Conservation (phyloP, 2,329 filamentous ascomycete genomes). For the Colletotrichum costaricense region DNA sequence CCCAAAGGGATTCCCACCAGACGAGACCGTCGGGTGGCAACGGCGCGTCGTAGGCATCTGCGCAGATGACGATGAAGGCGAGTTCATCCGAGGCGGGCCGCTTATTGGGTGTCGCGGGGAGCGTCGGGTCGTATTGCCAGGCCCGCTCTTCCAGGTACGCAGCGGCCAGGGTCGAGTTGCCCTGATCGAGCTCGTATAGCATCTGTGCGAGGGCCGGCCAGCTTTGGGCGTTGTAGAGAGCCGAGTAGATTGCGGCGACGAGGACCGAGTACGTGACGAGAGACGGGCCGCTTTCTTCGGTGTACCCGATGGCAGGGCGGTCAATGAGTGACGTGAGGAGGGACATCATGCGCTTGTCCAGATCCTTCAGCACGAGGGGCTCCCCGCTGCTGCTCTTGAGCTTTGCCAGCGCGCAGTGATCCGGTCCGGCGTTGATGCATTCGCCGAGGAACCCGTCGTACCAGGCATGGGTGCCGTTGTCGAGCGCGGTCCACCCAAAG, state of each 20-base stretch:
- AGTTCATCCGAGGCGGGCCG: conserved; percentile 53
- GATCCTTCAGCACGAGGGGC: conserved; percentile 46
- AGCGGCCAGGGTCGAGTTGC: conserved; percentile 56
- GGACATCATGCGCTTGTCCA: conserved; percentile 52
- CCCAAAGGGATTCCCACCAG: conserved; percentile 61
- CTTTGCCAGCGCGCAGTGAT: conserved; percentile 57
- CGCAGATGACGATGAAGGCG: conserved; percentile 54
- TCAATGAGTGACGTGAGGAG: conserved; percentile 51
- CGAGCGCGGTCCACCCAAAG: conserved; percentile 59
- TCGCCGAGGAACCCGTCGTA: conserved; percentile 62
- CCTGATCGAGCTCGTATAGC: conserved; percentile 55
- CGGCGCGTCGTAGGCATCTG: conserved; percentile 57
- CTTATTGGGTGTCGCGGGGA: conserved; percentile 41
- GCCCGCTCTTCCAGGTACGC: conserved; percentile 48
- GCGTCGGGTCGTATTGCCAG: conserved; percentile 56
- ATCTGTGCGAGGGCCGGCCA: conserved; percentile 57
- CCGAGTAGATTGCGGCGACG: conserved; percentile 50
- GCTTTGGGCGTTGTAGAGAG: conserved; percentile 55
- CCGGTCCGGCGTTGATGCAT: conserved; percentile 58
- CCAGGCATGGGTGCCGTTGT: conserved; percentile 62
- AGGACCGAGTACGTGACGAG: conserved; percentile 59
- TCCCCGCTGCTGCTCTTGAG: conserved; percentile 40
- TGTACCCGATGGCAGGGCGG: conserved; percentile 53
- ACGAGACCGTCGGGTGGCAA: conserved; percentile 49
- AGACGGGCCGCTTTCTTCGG: conserved; percentile 51